Evolutionary conservation across 2,329 filamentous ascomycete species (phyloP).

Genomic region (Westerdykella sp.): DNA sequence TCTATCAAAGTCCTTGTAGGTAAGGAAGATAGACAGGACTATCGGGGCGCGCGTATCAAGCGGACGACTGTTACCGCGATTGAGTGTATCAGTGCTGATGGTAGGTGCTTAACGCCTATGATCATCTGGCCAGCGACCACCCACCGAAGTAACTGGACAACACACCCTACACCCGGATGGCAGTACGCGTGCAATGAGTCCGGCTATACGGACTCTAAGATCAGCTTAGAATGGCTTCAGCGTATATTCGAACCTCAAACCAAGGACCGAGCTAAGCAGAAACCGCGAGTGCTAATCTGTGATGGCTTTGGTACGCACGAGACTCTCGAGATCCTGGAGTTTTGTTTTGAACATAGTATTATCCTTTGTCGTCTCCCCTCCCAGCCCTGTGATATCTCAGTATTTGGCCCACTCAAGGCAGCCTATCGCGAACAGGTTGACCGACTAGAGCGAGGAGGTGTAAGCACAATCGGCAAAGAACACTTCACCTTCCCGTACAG

Average conservation of each 20-base stretch:
- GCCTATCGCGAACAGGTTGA: conserved; percentile 22
- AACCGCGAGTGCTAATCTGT: conserved; percentile 26
- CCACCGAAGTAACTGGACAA: conserved; percentile 5
- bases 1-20: conserved; percentile 14
- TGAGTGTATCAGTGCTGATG: conserved; percentile 7
- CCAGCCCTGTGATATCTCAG: conserved; percentile 18
- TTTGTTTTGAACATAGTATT: conserved; percentile 31
- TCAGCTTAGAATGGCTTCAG: no score
- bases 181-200: conserved; percentile 3
- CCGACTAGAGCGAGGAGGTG: conserved; percentile 13
- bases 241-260: conserved; percentile 1
- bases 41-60: conserved; percentile 17
- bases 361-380: conserved; percentile 26
- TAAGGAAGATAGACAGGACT: conserved; percentile 12
- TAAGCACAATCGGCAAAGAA: conserved; percentile 16
- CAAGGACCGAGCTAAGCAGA: conserved; percentile 17
- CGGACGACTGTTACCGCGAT: conserved; percentile 16
- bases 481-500: conserved; percentile 23
- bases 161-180: conserved; percentile 9
- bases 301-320: conserved; percentile 20
- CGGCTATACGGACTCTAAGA: no score
- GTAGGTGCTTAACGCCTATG: conserved; percentile 10
- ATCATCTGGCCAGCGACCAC: conserved; percentile 11
- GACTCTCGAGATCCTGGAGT: conserved; percentile 28
- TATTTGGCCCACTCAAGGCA: conserved; percentile 16